Base-by-base conservation (phyloP, 305 asterid species). In the Rubia balearica region DNA sequence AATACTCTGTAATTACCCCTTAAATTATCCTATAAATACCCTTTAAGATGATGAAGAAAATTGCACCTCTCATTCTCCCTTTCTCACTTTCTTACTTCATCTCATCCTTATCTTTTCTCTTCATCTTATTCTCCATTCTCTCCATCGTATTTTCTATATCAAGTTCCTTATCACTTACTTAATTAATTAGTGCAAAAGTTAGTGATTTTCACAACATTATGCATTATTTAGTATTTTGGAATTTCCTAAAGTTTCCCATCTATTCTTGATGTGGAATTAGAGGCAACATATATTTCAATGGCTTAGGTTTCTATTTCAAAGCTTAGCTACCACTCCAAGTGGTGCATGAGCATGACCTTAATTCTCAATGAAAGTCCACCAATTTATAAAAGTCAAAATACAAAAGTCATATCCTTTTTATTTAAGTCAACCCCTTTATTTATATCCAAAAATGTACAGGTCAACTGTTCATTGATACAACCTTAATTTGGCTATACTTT, bases 401-500 rank as follows among this genome's bases (percentile, higher is more conserved):
- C 12, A 57, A 57, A 57, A 57, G 62, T 57, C 62, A 57, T 21
- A 57, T 57, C 6, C 3, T 7, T 57, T 67, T 2, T 42, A 24
- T 5, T 13, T 14, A 59, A 59, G 74, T 56, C 71, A 55, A 41
- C 49, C 16, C 2, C 22, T 5, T 61, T 17, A 27, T 17, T 4
- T 3, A 49, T 16, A 6, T 19, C 48, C 16, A 5, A 4, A 19
- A 40, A 9, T 12, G 0, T 5, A 9, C n/a, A 55, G 11, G 53
- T 69, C 72, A 69, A 56, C 51, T 43, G 43, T 61, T 16, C 38
- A 53, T 53, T 8, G 38, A 21, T 27, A 30, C n/a, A 61, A 56
- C 41, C 42, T 6, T 0, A 62, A 36, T 36, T 62, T 62, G 67
- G 67, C 8, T 51, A 6, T 51, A 17, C 59, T 59, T 61, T 30